Evolutionary conservation across 2,329 filamentous ascomycete species (phyloP).

Genomic region (Ilyonectria destructans): DNA sequence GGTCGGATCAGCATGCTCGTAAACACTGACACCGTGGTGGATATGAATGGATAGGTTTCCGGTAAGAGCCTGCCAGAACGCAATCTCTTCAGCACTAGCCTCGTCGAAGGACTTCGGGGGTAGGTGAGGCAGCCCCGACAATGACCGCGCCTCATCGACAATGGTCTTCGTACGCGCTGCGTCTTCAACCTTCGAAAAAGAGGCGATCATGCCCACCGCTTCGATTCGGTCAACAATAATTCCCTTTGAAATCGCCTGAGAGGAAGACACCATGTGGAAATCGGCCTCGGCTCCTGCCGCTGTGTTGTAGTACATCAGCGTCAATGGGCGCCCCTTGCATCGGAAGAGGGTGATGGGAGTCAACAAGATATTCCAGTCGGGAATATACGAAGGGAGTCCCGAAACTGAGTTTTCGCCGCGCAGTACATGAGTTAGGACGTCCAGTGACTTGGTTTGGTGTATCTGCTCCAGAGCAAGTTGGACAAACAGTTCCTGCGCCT

Average conservation of each 20-base stretch:
- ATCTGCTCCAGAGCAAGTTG: neutral
- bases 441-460: neutral
- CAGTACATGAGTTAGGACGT: neutral
- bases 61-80: neutral
- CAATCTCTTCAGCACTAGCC: neutral
- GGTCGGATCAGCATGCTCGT: neutral
- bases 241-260: neutral
- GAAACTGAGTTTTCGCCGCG: neutral
- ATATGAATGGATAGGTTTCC: neutral
- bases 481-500: neutral
- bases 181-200: neutral
- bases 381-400: neutral
- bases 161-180: neutral
- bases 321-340: neutral
- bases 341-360: neutral
- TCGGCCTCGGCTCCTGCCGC: neutral
- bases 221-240: neutral
- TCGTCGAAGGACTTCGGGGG: neutral
- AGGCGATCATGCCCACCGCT: neutral
- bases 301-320: neutral
- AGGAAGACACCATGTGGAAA: neutral
- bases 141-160: neutral
- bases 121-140: neutral
- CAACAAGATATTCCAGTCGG: neutral
- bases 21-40: neutral